Percentiles rank a stretch among this genome's conserved stretches.
Conservation (phyloP, 1,284 basidiomycete species). For the Hypsizygus ulmarius region DNA sequence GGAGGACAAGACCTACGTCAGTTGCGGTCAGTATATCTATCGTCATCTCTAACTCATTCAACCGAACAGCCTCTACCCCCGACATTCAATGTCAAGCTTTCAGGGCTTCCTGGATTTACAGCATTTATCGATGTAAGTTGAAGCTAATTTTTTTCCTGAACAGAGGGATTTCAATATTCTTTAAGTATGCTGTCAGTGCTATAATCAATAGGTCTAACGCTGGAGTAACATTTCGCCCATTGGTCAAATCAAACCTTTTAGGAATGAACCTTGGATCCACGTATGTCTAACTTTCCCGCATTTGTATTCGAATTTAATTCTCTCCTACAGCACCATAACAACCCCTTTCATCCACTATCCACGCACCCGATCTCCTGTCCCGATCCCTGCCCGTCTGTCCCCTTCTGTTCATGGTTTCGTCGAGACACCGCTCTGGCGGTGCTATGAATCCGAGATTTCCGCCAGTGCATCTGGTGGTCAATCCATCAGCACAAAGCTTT, state of each 20-base stretch:
- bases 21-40: neutral
- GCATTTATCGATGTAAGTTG: constrained; percentile 48
- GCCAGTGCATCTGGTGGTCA: constrained; percentile 38
- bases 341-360: constrained; percentile 67
- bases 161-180: neutral
- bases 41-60: neutral
- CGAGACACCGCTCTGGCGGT: constrained; percentile 48
- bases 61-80: constrained; percentile 56
- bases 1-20: constrained; percentile 54
- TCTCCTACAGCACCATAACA: constrained; percentile 42
- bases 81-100: constrained; percentile 57
- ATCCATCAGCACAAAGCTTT: constrained; percentile 44
- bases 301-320: constrained; percentile 3
- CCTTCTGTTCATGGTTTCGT: constrained; percentile 36
- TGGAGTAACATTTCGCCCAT: constrained; percentile 35
- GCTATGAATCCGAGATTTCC: constrained; percentile 43
- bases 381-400: constrained; percentile 48
- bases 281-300: constrained; percentile 31
- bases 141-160: neutral
- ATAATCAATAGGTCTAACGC: constrained; percentile 43
- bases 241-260: constrained; percentile 46
- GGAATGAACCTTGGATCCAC: constrained; percentile 44
- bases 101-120: constrained; percentile 64
- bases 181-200: constrained; percentile 52
- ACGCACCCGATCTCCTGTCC: constrained; percentile 55